Base-by-base conservation (phyloP, 805 yeast species). In the Candida hispaniensis region DNA sequence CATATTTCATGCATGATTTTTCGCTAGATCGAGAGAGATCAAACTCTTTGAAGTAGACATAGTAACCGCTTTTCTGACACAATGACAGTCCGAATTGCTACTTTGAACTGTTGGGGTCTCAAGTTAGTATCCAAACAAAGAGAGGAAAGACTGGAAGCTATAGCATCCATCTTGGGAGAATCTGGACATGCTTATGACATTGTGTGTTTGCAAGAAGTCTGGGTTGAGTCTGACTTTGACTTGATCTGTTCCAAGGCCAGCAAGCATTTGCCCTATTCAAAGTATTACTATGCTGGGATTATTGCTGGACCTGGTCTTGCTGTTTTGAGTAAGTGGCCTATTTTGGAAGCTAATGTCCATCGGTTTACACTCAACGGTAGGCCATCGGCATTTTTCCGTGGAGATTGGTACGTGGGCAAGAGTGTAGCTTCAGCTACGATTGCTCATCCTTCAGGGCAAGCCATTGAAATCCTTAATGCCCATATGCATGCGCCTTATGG, bases 401-500 rank as follows among this genome's bases (percentile, higher is more conserved):
- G 98, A 21, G 98, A 91, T 54, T 91, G 96, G 94, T 82, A 71
- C 46, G 98, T 91, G 14, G 98, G 98, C 6, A 91, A 91, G 52
- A 69, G 88, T 6, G 71, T 83, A 12, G 79, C 93, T 1, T 73
- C 83, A 3, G 79, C 93, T 0, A 55, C 73, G 4, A 59, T 91
- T 25, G 61, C 61, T 39, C 76, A 80, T 4, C 58, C 69, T 3
- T 47, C 51, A 11, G 57, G 64, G 0, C 61, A 59, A 11, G 60
- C 67, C 2, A 59, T 91, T 24, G 96, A 93, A 2, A 58, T 91
- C 4, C 59, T 91, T 50, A 88, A 86, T 51, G 76, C 94, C 11
- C 98, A 91, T 54, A 78, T 91, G 91, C 98, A 91, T 56, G 98
- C 98, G 1, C 98, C 98, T 0, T 91, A 91, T 51, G 67, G 91